phyloP scores from a whole-genome alignment of 164 flowering plant species.

The Piper betle region DNA sequence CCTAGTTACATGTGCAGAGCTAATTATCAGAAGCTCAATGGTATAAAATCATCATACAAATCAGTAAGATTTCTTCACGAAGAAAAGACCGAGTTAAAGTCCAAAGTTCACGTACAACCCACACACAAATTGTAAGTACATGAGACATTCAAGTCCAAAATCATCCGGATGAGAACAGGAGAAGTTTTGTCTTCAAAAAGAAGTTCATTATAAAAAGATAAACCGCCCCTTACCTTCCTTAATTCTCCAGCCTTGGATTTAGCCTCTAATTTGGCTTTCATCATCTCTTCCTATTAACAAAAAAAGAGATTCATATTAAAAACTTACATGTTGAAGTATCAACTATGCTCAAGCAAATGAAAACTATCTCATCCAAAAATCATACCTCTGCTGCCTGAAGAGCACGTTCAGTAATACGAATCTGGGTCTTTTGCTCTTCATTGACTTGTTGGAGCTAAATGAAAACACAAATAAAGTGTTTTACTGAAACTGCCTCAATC shows the following conservation, averaged over 20 bases:
- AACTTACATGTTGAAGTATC: not conserved
- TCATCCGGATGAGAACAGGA: too few species aligned
- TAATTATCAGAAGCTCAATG: too few species aligned
- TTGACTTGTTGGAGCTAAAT: conserved; percentile 54
- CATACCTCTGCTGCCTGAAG: conserved; percentile 73
- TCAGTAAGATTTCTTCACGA: too few species aligned
- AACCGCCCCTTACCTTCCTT: conserved; percentile 31
- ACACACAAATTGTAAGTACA: too few species aligned
- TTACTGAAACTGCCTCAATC: not conserved
- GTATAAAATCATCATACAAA: too few species aligned
- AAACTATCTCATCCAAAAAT: not conserved
- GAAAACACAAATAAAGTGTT: not conserved
- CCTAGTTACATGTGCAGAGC: too few species aligned
- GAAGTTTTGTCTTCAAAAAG: too few species aligned
- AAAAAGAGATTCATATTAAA: not conserved
- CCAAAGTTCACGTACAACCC: too few species aligned
- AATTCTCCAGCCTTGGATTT: conserved; percentile 48
- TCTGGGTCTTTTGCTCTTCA: conserved; percentile 56
- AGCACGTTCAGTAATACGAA: conserved; percentile 80
- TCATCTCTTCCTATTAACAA: conserved; percentile 53
- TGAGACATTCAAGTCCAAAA: too few species aligned
- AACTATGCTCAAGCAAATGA: not conserved
- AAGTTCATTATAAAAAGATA: too few species aligned
- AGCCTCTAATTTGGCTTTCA: conserved; percentile 59
- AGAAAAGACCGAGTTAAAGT: too few species aligned